These are phyloP conservation scores for Corymbia calophylla DNA, from an alignment of 441 rosid genomes.

Conservation along the genomic window DNA sequence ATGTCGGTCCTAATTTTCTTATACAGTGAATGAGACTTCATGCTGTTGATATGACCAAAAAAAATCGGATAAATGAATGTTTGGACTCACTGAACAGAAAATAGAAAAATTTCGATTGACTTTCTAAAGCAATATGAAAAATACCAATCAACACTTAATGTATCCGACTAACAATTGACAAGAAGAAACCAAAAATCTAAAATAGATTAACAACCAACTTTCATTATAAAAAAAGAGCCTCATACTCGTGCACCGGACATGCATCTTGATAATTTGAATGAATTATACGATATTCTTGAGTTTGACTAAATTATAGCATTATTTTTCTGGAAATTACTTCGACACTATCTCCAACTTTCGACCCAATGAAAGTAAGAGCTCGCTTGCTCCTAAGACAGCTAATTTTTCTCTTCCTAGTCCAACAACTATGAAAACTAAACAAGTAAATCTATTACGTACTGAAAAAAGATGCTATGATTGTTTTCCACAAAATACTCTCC, in stretches of 20 bases:
- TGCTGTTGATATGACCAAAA: background rate
- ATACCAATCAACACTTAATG: background rate
- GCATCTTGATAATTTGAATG: background rate
- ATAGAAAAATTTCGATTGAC: background rate
- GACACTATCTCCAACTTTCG: background rate
- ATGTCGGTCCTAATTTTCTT: too few relatives aligned
- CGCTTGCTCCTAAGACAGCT: background rate
- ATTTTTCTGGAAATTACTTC: background rate
- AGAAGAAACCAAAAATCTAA: background rate
- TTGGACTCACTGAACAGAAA: background rate
- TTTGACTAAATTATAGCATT: background rate
- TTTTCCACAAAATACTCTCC: background rate
- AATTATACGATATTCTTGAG: background rate
- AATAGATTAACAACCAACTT: background rate
- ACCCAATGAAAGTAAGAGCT: background rate
- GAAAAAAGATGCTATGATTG: background rate
- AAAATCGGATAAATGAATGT: background rate
- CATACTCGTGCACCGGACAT: background rate
- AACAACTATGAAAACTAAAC: background rate
- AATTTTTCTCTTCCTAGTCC: background rate
- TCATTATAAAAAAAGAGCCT: background rate
- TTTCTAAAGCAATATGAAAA: background rate
- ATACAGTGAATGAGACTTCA: background rate
- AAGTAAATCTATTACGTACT: background rate
- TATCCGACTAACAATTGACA: background rate